Base-by-base conservation (phyloP, 1,284 basidiomycete species). In the Rhizoctonia solani region DNA sequence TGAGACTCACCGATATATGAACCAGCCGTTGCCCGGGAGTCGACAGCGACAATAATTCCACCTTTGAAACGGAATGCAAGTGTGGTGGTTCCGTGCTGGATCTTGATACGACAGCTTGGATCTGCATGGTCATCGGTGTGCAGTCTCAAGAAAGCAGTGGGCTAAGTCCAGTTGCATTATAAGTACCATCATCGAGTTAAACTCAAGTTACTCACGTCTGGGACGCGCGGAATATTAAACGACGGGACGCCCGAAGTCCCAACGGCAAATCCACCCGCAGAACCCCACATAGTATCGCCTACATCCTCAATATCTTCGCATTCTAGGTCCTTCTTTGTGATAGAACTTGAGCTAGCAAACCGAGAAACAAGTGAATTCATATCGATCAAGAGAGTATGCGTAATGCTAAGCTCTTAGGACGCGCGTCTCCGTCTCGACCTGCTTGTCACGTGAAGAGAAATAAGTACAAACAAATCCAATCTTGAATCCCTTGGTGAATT, bases 51-150 rank as follows among this genome's bases (percentile, higher is more conserved):
- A 69, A 99, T 96, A 71, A 99, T 95, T 63, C 97, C 97, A 44
- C 96, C 97, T 75, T 92, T 81, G 82, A 92, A 99, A 76, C 94
- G 85, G 85, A 99, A 99, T 8, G 97, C 97, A 52, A 99, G 85
- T 3, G 97, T 99, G 3, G 97, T 99, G 16, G 97, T 99, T 74
- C 97, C 97, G 79, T 99, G 97, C 74, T 95, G 90, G 72, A 99
- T 95, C 83, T 99, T 99, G 81, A 99, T 99, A 77, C 85, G 88
- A 81, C 94, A 96, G 70, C 85, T 87, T 41, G 95, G 93, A 81
- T 96, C 93, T 67, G 92, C 91, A 72, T 88, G 90, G 79, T 96
- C 93, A 76, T 97, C 94, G 65, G 95, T 96, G 79, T 97, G 93
- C 68, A 92, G 79, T 73, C 89, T 84, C 73, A 98, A 81, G 80